Evolutionary conservation across 2,329 filamentous ascomycete species (phyloP), one percentile per base, ranked within the genome.

Genomic region (Cryphonectria nitschkei): DNA sequence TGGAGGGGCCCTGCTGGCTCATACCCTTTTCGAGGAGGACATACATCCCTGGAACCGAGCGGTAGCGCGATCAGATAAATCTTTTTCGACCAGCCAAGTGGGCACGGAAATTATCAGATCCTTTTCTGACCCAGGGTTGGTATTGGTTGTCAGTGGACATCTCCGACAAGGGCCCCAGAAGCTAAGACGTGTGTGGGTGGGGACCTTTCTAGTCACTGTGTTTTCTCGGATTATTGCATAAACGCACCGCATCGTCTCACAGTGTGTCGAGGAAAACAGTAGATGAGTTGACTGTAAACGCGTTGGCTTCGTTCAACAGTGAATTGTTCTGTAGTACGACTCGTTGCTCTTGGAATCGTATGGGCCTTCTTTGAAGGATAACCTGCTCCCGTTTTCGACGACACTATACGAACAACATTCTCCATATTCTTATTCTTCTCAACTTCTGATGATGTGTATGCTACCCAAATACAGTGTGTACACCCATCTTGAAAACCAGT

Each of bases 61-160:
- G 7, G 54, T 58, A 34, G 54, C 29, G 54, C 54, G 26, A 58
- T 58, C 54, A 58, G 54, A 58, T 58, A 58, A 58, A 32, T 58
- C 14, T 19, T 32, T 14, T 14, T n/a, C 6, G 8, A 50, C 46
- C 22, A 34, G 6, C 29, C 14, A 58, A 58, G 54, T 32, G 54
- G 52, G 26, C 26, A 32, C 54, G 54, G 29, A 58, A 58, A 58
- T 34, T 58, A 58, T 58, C 54, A 32, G 54, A 58, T 58, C 54
- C 54, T 58, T 58, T 58, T 58, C 54, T 32, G 34, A 3, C 54
- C 54, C 29, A 58, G 26, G 54, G 26, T 19, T 32, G 46, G 46
- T 50, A n/a, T 50, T n/a, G 46, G 29, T 16, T 56, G 8, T 56
- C 5, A 34, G 14, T 32, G 13, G 14, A 7, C 14, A 32, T 4